Base-by-base conservation (phyloP, 2,329 filamentous ascomycete species). In the Chaetomium sp. region DNA sequence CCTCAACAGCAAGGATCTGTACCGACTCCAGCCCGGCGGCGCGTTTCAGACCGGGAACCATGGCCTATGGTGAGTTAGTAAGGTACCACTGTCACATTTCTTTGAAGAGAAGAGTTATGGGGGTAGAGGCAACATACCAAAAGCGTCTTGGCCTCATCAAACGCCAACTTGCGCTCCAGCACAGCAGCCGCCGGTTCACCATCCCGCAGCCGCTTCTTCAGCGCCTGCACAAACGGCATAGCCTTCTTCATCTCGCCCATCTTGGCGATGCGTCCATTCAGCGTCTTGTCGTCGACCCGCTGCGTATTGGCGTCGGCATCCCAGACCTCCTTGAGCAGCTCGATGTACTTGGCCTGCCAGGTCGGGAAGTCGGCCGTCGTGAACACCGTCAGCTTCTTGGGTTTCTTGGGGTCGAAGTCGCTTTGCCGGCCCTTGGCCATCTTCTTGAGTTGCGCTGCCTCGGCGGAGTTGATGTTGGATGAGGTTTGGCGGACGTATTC, bases 221-320 rank as follows among this genome's bases (percentile, higher is more conserved):
- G 76, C 6, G 71, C 74, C 74, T 97, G 91, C 49, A 96, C 86
- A 68, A 96, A 97, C 0, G 94, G 94, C 92, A 97, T 97, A 2
- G 91, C 92, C 75, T 95, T 94, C 83, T 97, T 99, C 80, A 91
- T 90, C 74, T 95, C 89, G 44, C 84, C 85, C 67, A 90, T 79
- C 77, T 95, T 95, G 64, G 84, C 84, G 56, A 96, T 86, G 67
- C 85, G 81, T 62, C 84, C 85, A 66, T 85, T 88, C 47, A 96
- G 76, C 55, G 82, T 84, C 76, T 95, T 95, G 70, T 95, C 89
- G 67, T 95, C 86, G 61, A 69, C 53, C 53, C 87, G 61, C 44
- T 88, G 73, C 8, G 76, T 74, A 61, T 88, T 76, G 62, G 74
- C 82, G 59, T 67, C 69, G 14, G 79, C 71, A 58, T 88, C 79